Percentiles rank a stretch among this genome's conserved stretches.
Evolutionary conservation across 1,284 basidiomycete species (phyloP).

Genomic region (Leccinum pachyderme): DNA sequence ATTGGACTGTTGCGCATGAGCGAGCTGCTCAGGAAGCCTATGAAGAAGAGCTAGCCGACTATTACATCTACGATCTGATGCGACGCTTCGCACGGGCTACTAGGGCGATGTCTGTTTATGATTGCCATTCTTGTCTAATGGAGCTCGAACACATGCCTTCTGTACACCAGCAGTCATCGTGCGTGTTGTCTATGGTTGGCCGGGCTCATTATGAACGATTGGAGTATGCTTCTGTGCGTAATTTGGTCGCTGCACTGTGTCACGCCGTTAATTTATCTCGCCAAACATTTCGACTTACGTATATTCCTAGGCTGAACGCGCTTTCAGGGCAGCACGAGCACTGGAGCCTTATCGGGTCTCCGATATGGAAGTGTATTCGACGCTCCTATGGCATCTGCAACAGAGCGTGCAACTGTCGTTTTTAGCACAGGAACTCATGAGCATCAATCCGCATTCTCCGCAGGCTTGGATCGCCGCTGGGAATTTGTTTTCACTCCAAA

Average conservation of each 20-base stretch:
- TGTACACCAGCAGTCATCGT: slow-evolving; percentile 71
- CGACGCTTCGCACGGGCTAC: slow-evolving; percentile 79
- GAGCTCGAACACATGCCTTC: slow-evolving; percentile 77
- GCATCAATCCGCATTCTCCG: slow-evolving; percentile 76
- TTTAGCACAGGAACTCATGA: slow-evolving; percentile 86
- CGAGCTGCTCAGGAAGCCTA: slow-evolving; percentile 69
- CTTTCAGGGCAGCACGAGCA: slow-evolving; percentile 77
- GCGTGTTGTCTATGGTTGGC: slow-evolving; percentile 79
- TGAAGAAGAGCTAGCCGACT: slow-evolving; percentile 71
- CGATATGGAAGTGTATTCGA: slow-evolving; percentile 94
- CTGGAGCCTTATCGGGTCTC: slow-evolving; percentile 82
- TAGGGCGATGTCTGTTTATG: slow-evolving; percentile 70
- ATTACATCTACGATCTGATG: slow-evolving; percentile 80
- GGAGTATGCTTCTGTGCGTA: slow-evolving; percentile 81
- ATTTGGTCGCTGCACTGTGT: slow-evolving; percentile 11
- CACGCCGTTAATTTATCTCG: slow-evolving; percentile 7
- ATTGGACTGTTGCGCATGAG: slow-evolving; percentile 59
- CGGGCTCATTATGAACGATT: slow-evolving; percentile 85
- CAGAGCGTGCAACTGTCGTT: slow-evolving; percentile 80
- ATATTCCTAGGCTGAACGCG: slow-evolving; percentile 70
- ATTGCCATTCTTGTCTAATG: slow-evolving; percentile 69
- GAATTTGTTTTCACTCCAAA: slow-evolving; percentile 89
- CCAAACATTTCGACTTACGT: slow-evolving; percentile 28
- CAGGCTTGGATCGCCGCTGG: slow-evolving; percentile 94
- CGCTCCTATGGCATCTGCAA: slow-evolving; percentile 90